Percentiles rank a stretch among this genome's conserved stretches.
phyloP scores from a whole-genome alignment of 2,329 filamentous ascomycete genomes.

The Fonsecaea multimorphosa region DNA sequence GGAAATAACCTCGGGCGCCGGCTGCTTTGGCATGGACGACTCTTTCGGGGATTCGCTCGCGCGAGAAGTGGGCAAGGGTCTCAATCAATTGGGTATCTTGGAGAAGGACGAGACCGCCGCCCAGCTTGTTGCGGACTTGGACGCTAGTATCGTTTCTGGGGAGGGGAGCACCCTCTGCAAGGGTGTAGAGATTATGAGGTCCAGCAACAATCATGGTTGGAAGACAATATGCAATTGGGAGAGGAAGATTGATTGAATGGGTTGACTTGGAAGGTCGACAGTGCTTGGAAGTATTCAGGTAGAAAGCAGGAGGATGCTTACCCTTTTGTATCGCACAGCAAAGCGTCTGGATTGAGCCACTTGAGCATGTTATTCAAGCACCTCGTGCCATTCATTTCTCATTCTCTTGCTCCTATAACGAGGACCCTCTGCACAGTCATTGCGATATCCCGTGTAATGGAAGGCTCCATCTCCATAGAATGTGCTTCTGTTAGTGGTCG shows the following conservation, averaged over 20 bases:
- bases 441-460: neutral
- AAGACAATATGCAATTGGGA: neutral
- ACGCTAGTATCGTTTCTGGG: slow-evolving; percentile 34
- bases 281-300: neutral
- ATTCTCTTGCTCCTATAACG: neutral
- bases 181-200: slow-evolving; percentile 32
- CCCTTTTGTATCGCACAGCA: neutral
- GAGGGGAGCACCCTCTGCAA: slow-evolving; percentile 33
- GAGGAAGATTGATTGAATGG: neutral
- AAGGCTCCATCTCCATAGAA: neutral
- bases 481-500: slow-evolving; percentile 6
- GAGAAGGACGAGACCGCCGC: slow-evolving; percentile 53
- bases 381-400: neutral
- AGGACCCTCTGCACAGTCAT: neutral
- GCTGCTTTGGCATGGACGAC: slow-evolving; percentile 67
- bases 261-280: neutral
- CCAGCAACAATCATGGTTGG: slow-evolving; percentile 36
- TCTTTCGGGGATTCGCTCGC: slow-evolving; percentile 67
- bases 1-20: slow-evolving; percentile 65
- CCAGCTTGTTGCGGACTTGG: slow-evolving; percentile 26
- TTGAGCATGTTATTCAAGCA: neutral
- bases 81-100: slow-evolving; percentile 69
- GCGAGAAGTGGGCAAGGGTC: slow-evolving; percentile 65
- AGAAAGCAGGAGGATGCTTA: neutral
- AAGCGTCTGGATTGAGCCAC: neutral